A percentile compares a stretch with the other conserved stretches of the same genome.
phyloP scores from a whole-genome alignment of 2,329 filamentous ascomycete species.

The Aspergillus sojae region DNA sequence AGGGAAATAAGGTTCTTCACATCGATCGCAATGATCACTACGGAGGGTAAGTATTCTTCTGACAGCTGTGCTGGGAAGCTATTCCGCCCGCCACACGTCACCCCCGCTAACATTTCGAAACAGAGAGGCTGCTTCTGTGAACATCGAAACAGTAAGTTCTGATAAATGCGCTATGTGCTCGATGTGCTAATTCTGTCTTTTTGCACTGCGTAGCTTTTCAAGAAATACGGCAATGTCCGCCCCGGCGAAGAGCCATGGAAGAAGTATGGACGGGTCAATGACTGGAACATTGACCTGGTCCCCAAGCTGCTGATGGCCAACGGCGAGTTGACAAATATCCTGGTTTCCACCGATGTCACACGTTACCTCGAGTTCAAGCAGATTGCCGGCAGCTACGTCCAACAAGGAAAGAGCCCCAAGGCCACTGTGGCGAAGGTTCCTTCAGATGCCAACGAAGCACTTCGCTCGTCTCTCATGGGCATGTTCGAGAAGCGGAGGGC shows the following conservation, averaged over 20 bases:
- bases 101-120: conserved; percentile 32
- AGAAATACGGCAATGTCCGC: conserved; percentile 85
- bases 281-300: conserved; percentile 99
- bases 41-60: conserved; percentile 72
- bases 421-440: conserved; percentile 96
- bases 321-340: conserved; percentile 96
- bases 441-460: conserved; percentile 85
- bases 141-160: conserved; percentile 80
- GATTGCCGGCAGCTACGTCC: conserved; percentile 94
- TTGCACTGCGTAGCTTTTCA: conserved; percentile 75
- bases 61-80: conserved; percentile 19
- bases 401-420: conserved; percentile 79
- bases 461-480: conserved; percentile 92
- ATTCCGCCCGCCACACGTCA: conserved; percentile 17
- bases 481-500: conserved; percentile 97
- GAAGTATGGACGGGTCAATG: conserved; percentile 92
- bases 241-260: conserved; percentile 91
- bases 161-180: not conserved
- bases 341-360: conserved; percentile 92
- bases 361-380: conserved; percentile 91
- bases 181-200: conserved; percentile 26
- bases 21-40: conserved; percentile 99
- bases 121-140: conserved; percentile 93
- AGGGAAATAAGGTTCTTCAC: conserved; percentile 98
- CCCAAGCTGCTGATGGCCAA: conserved; percentile 99